Base-by-base conservation (phyloP, 306 rosid genomes). In the Sphenostylis stenocarpa region DNA sequence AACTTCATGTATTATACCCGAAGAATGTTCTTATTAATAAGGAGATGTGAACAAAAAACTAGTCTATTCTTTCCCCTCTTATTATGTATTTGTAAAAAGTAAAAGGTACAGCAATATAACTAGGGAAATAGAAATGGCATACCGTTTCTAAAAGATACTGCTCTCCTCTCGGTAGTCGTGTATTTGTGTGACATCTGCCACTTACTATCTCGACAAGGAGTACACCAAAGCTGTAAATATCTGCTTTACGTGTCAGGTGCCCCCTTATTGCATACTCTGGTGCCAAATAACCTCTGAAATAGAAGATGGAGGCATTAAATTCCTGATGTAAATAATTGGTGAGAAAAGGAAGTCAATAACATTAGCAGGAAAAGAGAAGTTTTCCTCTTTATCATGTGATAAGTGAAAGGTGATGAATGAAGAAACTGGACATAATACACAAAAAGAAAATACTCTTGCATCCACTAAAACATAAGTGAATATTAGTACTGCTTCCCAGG, bases 241-340 rank as follows among this genome's bases (percentile, higher is more conserved):
- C 98, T 51, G 98, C 96, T 89, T 83, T 94, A 69, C 96, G 84
- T 5, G 98, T 94, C 67, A 94, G 80, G 73, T 89, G 97, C 29
- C 98, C 98, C 77, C 93, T 80, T 41, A 94, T 88, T 13, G 98
- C 98, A 58, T 94, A 94, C 73, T 94, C 98, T 3, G 98, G 98
- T 21, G 98, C 98, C 81, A 94, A 72, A 85, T 94, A 94, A 67
- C 98, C 98, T 81, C 98, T 94, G 76, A 72, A 85, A 86, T 70
- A 72, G 70, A 65, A 81, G 29, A 82, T 43, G 52, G 20, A 77
- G 21, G 21, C 56, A 19, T 15, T 76, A 55, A 57, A 23, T 76
- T 83, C 68, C 73, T 21, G 77, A 72, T 4, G 72, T 17, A 36
- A 38, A 33, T 61, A 72, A 55, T 31, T 11, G 67, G 64, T 49